phyloP scores from a whole-genome alignment of 2,329 filamentous ascomycete species.

The Aspergillus arachidicola region DNA sequence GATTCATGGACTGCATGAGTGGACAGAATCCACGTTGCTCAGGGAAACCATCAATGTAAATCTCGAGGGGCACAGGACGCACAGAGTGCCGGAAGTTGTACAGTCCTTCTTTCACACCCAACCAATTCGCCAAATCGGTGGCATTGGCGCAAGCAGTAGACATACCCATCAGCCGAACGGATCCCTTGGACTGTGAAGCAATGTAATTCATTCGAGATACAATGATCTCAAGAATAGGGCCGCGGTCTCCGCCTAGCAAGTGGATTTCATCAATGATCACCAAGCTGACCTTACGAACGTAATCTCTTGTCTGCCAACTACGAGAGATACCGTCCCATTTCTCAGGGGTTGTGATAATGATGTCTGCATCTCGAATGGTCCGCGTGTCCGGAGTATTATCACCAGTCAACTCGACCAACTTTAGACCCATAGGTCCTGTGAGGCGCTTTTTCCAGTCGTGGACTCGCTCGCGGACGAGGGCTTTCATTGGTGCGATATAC shows the following conservation, averaged over 20 bases:
- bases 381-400: constrained; percentile 97
- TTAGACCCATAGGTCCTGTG: constrained; percentile 79
- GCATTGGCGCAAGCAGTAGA: constrained; percentile 98
- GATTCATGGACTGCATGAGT: constrained; percentile 98
- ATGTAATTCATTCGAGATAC: constrained; percentile 97
- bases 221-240: constrained; percentile 97
- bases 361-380: constrained; percentile 92
- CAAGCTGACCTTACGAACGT: constrained; percentile 89
- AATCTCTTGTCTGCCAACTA: constrained; percentile 97
- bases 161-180: constrained; percentile 94
- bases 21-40: constrained; percentile 95
- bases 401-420: constrained; percentile 91
- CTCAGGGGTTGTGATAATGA: constrained; percentile 98
- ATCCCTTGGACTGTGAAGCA: constrained; percentile 85
- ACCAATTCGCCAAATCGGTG: constrained; percentile 90
- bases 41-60: constrained; percentile 97
- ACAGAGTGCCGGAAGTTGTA: constrained; percentile 99
- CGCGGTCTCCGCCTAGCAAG: constrained; percentile 91
- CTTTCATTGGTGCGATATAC: constrained; percentile 99
- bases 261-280: constrained; percentile 99
- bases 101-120: constrained; percentile 90
- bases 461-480: constrained; percentile 91
- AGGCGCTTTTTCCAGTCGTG: constrained; percentile 90
- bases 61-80: constrained; percentile 89
- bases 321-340: constrained; percentile 99